Percentiles rank a stretch among this genome's conserved stretches.
phyloP scores from a whole-genome alignment of 768 basidiomycete genomes.

The Pholiota conissans region DNA sequence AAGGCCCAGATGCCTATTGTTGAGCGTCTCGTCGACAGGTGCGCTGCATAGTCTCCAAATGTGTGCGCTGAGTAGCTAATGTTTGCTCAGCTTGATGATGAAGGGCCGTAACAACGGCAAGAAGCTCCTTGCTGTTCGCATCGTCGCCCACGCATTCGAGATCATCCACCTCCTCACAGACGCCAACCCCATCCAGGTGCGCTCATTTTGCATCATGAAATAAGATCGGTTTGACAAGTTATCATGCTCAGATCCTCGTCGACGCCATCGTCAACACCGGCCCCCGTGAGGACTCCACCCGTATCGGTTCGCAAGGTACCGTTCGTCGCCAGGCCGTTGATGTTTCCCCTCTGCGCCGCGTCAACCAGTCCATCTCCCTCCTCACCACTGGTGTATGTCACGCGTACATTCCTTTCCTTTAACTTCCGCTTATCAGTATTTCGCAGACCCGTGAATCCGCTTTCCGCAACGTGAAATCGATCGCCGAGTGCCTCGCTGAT shows the following conservation, averaged over 20 bases:
- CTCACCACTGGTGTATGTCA: slow-evolving; percentile 95
- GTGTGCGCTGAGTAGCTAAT: background rate
- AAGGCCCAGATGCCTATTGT: slow-evolving; percentile 99
- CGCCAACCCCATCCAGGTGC: slow-evolving; percentile 98
- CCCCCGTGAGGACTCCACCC: slow-evolving; percentile 98
- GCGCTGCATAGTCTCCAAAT: slow-evolving; percentile 20
- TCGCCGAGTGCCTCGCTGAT: slow-evolving; percentile 98
- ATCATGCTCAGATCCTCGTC: slow-evolving; percentile 70
- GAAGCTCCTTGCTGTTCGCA: slow-evolving; percentile 98
- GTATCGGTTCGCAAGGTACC: slow-evolving; percentile 99
- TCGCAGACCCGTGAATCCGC: slow-evolving; percentile 95
- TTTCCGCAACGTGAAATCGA: slow-evolving; percentile 99
- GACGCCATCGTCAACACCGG: slow-evolving; percentile 99
- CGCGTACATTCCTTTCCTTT: slow-evolving; percentile 15
- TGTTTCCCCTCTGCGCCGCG: slow-evolving; percentile 95
- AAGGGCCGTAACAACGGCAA: slow-evolving; percentile 99
- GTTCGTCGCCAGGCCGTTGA: slow-evolving; percentile 99
- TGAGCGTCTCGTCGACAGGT: slow-evolving; percentile 98
- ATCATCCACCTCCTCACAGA: slow-evolving; percentile 99
- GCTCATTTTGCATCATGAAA: slow-evolving; percentile 20
- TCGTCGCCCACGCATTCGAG: slow-evolving; percentile 99
- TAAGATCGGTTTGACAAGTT: background rate
- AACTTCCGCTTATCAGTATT: slow-evolving; percentile 1
- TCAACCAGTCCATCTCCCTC: slow-evolving; percentile 96
- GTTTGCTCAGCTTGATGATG: slow-evolving; percentile 89